A percentile compares a stretch with the other conserved stretches of the same genome.
Conservation (phyloP, 176 grass and related monocot genomes). For the Guadua angustifolia region DNA sequence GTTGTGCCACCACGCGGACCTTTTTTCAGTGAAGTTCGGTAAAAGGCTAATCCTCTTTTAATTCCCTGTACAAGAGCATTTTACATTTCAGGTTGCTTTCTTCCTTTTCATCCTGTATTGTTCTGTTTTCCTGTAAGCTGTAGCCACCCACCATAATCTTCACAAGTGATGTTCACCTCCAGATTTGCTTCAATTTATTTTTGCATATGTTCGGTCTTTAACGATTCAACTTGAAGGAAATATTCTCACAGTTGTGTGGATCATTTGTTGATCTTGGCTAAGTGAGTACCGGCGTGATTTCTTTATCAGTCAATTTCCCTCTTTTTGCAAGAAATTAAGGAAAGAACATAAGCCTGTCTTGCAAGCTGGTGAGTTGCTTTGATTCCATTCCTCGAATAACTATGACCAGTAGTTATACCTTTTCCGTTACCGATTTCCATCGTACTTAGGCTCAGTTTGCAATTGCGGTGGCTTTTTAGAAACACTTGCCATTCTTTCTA, state of each 20-base stretch:
- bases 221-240: constrained; percentile 28
- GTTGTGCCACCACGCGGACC: no score
- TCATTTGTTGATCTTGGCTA: background rate
- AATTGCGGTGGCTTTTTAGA: background rate
- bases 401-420: background rate
- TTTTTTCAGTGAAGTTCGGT: background rate
- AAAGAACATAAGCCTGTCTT: background rate
- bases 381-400: background rate
- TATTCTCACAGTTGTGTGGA: constrained; percentile 17
- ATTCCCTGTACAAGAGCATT: background rate
- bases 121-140: background rate
- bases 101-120: background rate
- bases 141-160: background rate
- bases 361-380: background rate
- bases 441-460: background rate
- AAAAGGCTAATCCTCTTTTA: background rate
- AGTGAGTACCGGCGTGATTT: background rate
- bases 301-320: background rate
- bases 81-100: background rate
- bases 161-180: background rate
- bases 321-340: background rate
- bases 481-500: background rate
- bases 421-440: background rate
- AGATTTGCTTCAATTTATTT: background rate
- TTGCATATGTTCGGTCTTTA: constrained; percentile 6